Conservation (phyloP, 2,329 filamentous ascomycete genomes). For the Calycina herbarum region DNA sequence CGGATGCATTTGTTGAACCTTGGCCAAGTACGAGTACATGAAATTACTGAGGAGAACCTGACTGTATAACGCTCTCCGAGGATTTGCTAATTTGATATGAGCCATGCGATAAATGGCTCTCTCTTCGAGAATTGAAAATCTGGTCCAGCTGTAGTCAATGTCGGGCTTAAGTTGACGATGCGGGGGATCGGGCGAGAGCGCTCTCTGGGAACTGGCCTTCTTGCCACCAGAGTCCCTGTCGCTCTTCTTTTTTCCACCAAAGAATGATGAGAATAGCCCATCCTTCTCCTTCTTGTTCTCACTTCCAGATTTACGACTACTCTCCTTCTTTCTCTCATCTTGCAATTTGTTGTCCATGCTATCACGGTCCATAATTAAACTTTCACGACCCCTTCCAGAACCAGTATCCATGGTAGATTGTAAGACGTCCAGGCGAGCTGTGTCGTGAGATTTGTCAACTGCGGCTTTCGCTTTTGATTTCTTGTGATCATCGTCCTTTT, state of each 20-base stretch:
- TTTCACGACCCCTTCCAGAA: conserved; percentile 69
- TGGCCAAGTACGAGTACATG: conserved; percentile 98
- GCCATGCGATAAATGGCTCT: conserved; percentile 98
- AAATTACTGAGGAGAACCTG: conserved; percentile 98
- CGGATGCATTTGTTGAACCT: conserved; percentile 98
- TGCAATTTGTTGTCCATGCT: conserved; percentile 69
- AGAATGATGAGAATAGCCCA: conserved; percentile 89
- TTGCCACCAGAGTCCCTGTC: conserved; percentile 73
- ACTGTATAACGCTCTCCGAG: conserved; percentile 84
- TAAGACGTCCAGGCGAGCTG: conserved; percentile 78
- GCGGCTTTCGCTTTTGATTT: conserved; percentile 63
- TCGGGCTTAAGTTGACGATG: conserved; percentile 76
- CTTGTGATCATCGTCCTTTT: conserved; percentile 61
- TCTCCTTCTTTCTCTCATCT: conserved; percentile 81
- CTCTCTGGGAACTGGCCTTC: conserved; percentile 69
- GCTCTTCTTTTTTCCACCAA: conserved; percentile 84
- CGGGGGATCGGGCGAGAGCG: conserved; percentile 78
- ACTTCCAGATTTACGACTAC: conserved; percentile 66
- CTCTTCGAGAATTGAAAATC: conserved; percentile 93
- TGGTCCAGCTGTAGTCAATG: conserved; percentile 92
- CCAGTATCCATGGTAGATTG: conserved; percentile 81
- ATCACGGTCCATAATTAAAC: conserved; percentile 79
- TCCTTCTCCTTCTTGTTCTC: conserved; percentile 90
- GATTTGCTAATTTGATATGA: conserved; percentile 98
- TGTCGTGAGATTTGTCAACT: conserved; percentile 67